Conservation (phyloP, 495 filamentous ascomycete species). For the Chaetomium fimeti region DNA sequence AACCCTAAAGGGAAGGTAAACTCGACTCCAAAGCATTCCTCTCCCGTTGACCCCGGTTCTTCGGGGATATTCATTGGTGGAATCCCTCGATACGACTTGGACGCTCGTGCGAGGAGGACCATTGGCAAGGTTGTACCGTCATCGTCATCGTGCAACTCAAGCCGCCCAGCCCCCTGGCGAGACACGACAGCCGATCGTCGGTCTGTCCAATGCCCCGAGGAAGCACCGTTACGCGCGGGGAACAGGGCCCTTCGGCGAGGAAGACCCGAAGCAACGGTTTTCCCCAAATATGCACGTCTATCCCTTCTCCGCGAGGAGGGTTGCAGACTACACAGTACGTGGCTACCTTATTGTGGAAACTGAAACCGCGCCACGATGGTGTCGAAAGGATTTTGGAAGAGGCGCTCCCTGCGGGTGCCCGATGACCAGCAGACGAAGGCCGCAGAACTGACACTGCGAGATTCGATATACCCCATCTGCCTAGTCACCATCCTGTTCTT, state of each 20-base stretch:
- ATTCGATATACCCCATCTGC: slow-evolving; percentile 49
- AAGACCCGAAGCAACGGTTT: background rate
- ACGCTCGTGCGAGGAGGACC: too few species aligned
- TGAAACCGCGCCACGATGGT: background rate
- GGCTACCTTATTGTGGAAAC: background rate
- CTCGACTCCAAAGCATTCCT: background rate
- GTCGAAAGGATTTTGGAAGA: slow-evolving; percentile 25
- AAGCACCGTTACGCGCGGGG: slow-evolving; percentile 3
- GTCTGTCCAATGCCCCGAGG: background rate
- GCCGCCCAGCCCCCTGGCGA: background rate
- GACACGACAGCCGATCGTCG: background rate
- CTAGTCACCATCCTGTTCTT: slow-evolving; percentile 80
- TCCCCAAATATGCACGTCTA: background rate
- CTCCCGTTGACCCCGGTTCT: background rate
- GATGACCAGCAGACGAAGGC: slow-evolving; percentile 55
- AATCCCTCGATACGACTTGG: too few species aligned
- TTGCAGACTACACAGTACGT: background rate
- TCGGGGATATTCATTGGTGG: background rate
- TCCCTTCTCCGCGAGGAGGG: background rate
- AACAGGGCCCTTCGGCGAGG: background rate
- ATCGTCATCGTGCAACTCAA: background rate
- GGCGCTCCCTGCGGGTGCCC: slow-evolving; percentile 39
- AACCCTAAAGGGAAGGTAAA: background rate
- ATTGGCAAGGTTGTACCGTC: background rate
- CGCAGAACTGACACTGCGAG: slow-evolving; percentile 57